These are phyloP conservation scores for Septoria petroselini DNA, from an alignment of 2,329 filamentous ascomycete genomes.

Conservation along the genomic window DNA sequence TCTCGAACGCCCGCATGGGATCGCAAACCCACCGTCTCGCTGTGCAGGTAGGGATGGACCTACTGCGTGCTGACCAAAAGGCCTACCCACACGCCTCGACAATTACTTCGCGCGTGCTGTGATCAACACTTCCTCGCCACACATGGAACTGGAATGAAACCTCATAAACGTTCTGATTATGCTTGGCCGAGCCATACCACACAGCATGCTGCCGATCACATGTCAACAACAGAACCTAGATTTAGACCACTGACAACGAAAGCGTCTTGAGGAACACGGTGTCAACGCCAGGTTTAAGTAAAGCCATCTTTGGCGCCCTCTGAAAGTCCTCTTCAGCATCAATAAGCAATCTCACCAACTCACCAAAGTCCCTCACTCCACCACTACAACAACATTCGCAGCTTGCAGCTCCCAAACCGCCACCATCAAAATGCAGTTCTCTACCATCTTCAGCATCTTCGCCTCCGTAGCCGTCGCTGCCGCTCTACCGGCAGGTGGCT, in stretches of 20 bases:
- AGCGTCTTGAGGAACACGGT: no score
- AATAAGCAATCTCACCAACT: constrained; percentile 17
- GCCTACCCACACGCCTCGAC: no score
- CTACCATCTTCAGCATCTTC: constrained; percentile 22
- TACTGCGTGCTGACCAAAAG: no score
- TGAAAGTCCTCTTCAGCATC: constrained; percentile 18
- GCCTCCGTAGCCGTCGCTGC: constrained; percentile 19
- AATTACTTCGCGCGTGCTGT: no score
- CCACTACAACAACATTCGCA: constrained; percentile 10
- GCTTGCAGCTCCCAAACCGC: constrained; percentile 14
- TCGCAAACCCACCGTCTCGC: no score
- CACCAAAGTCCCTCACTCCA: constrained; percentile 14
- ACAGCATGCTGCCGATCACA: no score
- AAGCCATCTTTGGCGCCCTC: constrained; percentile 5
- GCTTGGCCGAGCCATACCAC: no score
- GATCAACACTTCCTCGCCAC: no score
- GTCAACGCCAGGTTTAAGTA: constrained; percentile 18
- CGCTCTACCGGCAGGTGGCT: not conserved
- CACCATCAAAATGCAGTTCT: constrained; percentile 25
- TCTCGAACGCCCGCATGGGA: no score
- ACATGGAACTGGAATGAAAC: no score
- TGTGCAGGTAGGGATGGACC: no score
- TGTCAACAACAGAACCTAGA: not conserved
- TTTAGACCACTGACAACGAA: not conserved
- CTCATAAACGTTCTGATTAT: no score